Percentiles rank a stretch among this genome's conserved stretches.
Conservation (phyloP, 75 land plant genomes). For the Sequoia sempervirens region DNA sequence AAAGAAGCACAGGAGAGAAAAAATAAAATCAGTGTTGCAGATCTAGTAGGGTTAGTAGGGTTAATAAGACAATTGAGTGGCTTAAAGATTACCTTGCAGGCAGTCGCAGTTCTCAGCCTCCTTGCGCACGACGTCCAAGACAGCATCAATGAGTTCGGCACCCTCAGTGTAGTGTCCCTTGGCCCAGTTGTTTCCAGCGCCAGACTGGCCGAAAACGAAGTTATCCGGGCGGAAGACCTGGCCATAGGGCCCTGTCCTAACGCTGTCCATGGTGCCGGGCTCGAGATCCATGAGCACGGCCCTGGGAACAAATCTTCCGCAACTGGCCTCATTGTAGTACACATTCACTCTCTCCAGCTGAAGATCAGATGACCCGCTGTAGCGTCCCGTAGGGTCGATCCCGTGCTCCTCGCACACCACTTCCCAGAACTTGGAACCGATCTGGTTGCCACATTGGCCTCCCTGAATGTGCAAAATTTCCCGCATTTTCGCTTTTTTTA, state of each 20-base stretch:
- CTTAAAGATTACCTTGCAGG: conserved; percentile 36
- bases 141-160: conserved; percentile 55
- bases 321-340: conserved; percentile 52
- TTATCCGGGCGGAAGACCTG: conserved; percentile 44
- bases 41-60: not conserved
- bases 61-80: not conserved
- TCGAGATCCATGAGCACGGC: conserved; percentile 54
- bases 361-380: conserved; percentile 26
- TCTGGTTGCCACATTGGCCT: conserved; percentile 75
- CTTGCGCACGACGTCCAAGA: conserved; percentile 49
- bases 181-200: conserved; percentile 50
- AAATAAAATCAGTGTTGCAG: not conserved
- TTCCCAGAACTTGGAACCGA: conserved; percentile 60
- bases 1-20: not conserved
- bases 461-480: conserved; percentile 65
- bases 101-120: conserved; percentile 44
- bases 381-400: conserved; percentile 31
- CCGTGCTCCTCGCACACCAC: conserved; percentile 51
- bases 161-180: conserved; percentile 59
- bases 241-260: conserved; percentile 33
- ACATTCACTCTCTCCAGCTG: conserved; percentile 53
- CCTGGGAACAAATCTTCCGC: conserved; percentile 39
- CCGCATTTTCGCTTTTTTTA: conserved; percentile 25
- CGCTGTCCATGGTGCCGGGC: conserved; percentile 44
- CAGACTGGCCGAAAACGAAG: conserved; percentile 49